phyloP scores from a whole-genome alignment of 2,329 filamentous ascomycete species.

The Aspergillus persii region DNA sequence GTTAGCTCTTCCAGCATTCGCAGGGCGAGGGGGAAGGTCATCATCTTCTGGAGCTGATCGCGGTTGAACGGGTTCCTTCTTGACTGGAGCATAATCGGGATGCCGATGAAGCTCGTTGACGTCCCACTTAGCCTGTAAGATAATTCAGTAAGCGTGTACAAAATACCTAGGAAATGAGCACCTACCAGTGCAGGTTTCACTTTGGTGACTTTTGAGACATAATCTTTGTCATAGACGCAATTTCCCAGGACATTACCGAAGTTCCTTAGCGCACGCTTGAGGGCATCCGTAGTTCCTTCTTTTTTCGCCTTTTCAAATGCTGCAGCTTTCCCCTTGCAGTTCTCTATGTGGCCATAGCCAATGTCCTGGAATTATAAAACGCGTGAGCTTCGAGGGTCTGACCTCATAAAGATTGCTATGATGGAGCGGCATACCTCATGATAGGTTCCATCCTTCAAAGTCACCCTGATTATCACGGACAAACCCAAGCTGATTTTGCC shows the following conservation, averaged over 20 bases:
- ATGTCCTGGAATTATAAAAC: slow-evolving; percentile 60
- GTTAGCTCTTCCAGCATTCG: slow-evolving; percentile 27
- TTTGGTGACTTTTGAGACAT: slow-evolving; percentile 83
- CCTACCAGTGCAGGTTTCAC: slow-evolving; percentile 70
- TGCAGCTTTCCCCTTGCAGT: slow-evolving; percentile 89
- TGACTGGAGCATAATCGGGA: slow-evolving; percentile 63
- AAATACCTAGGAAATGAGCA: background rate
- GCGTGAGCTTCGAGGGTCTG: background rate
- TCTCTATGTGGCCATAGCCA: slow-evolving; percentile 94
- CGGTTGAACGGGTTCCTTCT: slow-evolving; percentile 51
- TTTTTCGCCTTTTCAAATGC: slow-evolving; percentile 99
- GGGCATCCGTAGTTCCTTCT: slow-evolving; percentile 88
- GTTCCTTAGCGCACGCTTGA: slow-evolving; percentile 84
- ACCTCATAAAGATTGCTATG: background rate
- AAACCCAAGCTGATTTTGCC: slow-evolving; percentile 80
- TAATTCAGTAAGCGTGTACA: slow-evolving; percentile 13
- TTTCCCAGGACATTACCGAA: slow-evolving; percentile 98
- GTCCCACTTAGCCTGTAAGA: slow-evolving; percentile 64
- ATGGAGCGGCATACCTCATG: slow-evolving; percentile 63
- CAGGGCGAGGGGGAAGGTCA: slow-evolving; percentile 39
- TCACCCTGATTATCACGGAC: slow-evolving; percentile 87
- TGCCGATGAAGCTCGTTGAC: slow-evolving; percentile 79
- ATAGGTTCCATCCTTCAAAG: slow-evolving; percentile 87
- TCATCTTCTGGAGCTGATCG: slow-evolving; percentile 46
- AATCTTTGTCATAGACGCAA: slow-evolving; percentile 96